Conservation (phyloP, 2,329 filamentous ascomycete species). For the Capronia coronata region DNA sequence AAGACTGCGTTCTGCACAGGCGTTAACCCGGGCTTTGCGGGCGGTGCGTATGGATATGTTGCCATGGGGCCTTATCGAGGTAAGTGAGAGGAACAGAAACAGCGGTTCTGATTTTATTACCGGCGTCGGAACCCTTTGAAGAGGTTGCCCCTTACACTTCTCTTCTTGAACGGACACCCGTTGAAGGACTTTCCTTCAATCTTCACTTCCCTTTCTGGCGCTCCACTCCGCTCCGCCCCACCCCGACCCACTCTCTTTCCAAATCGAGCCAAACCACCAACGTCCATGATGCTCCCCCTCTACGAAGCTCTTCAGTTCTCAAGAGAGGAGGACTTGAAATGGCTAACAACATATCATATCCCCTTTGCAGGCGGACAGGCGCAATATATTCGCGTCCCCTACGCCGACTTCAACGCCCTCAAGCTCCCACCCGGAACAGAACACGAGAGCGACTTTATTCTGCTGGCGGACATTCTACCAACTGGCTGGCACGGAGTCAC, state of each 20-base stretch:
- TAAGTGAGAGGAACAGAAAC: background rate
- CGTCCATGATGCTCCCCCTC: too few species aligned
- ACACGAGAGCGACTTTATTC: conserved; percentile 55
- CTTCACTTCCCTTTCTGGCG: too few species aligned
- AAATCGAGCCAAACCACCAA: too few species aligned
- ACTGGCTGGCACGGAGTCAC: conserved; percentile 38
- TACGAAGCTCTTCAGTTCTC: too few species aligned
- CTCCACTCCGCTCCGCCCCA: too few species aligned
- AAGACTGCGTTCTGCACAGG: conserved; percentile 61
- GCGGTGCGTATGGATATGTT: conserved; percentile 58
- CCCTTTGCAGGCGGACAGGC: conserved; percentile 54
- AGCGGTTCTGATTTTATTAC: too few species aligned
- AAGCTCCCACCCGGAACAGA: conserved; percentile 56
- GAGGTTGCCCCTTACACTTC: too few species aligned
- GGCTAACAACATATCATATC: too few species aligned
- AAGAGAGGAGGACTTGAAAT: too few species aligned
- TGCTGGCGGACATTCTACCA: conserved; percentile 41
- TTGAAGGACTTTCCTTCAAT: too few species aligned
- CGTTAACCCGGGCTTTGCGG: conserved; percentile 55
- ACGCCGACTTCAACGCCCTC: conserved; percentile 61
- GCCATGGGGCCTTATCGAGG: conserved; percentile 48
- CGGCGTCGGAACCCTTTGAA: too few species aligned
- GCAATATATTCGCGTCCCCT: conserved; percentile 59
- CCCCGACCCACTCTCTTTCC: background rate
- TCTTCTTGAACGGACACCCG: too few species aligned